Base-by-base conservation (phyloP, 345 rosid species). In the Eutrema japonicum region DNA sequence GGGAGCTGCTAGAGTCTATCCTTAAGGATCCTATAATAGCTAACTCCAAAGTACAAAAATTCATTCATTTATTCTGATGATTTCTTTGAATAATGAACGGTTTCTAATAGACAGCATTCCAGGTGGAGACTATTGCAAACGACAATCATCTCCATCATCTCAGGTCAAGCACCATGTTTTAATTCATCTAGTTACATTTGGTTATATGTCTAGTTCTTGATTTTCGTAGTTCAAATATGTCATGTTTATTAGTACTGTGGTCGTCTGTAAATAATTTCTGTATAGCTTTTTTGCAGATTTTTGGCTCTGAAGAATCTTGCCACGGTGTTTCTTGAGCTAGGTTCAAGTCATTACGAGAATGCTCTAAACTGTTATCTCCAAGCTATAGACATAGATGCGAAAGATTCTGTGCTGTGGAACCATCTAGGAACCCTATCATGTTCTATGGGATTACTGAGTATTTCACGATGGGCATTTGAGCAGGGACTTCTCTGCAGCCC, bases 401-500 rank as follows among this genome's bases (percentile, higher is more conserved):
- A 92, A 64, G 99, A 95, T 87, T 90, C 92, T 38, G 99, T 95
- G 72, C 77, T 95, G 75, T 95, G 99, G 99, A 95, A 92, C 80
- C 96, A 95, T 87, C 81, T 95, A 29, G 99, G 99, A 77, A 90
- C 97, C 40, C 84, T 92, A 38, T 89, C 99, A n/a, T 92, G 99
- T 79, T 90, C 97, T 27, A 92, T 95, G 96, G 97, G 96, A 61
- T 68, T 82, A 68, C 79, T 92, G 74, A 92, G 96, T 80, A 85
- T 87, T 75, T 90, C 96, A 30, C 96, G 96, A 42, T 95, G 96
- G 99, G 99, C 99, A 47, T 95, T 95, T 80, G 99, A 95, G 84
- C 99, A 95, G 74, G 99, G 99, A 76, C 96, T 95, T 79, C 59
- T 92, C 47, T 91, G 99, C 82, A 95, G 99, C 82, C 99, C 99